phyloP scores from a whole-genome alignment of 2,329 filamentous ascomycete genomes.

The Apiospora hydei region DNA sequence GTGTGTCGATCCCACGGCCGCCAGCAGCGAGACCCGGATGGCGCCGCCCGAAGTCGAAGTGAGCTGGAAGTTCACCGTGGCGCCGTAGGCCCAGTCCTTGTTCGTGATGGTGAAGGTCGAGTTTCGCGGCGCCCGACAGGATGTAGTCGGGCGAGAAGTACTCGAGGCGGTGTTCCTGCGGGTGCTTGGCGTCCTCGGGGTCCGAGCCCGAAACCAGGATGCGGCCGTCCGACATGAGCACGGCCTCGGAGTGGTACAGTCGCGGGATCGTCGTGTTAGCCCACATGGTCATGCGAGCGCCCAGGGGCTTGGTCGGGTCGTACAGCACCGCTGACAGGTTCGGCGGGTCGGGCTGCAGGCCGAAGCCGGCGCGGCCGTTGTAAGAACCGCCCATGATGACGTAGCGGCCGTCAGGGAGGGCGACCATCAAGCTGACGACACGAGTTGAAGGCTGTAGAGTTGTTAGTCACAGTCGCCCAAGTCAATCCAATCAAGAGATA shows the following conservation, averaged over 20 bases:
- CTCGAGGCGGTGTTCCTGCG: slow-evolving; percentile 61
- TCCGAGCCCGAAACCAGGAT: slow-evolving; percentile 62
- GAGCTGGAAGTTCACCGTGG: slow-evolving; percentile 46
- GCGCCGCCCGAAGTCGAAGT: slow-evolving; percentile 39
- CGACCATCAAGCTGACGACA: slow-evolving; percentile 61
- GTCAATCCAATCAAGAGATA: neutral
- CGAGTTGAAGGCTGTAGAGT: slow-evolving; percentile 52
- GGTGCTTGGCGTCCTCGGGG: slow-evolving; percentile 49
- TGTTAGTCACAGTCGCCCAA: neutral
- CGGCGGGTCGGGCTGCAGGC: slow-evolving; percentile 48
- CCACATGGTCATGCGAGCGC: slow-evolving; percentile 59
- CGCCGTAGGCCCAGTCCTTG: slow-evolving; percentile 57
- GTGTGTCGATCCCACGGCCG: slow-evolving; percentile 59
- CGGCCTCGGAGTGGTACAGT: slow-evolving; percentile 63
- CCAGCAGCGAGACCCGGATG: slow-evolving; percentile 54
- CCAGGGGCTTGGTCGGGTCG: slow-evolving; percentile 56
- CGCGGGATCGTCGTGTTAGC: slow-evolving; percentile 62
- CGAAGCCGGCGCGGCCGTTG: slow-evolving; percentile 61
- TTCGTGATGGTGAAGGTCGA: slow-evolving; percentile 54
- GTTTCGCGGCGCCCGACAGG: slow-evolving; percentile 51
- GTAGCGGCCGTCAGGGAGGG: slow-evolving; percentile 63
- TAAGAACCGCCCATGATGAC: slow-evolving; percentile 61
- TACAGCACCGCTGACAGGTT: slow-evolving; percentile 63
- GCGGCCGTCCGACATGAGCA: slow-evolving; percentile 61
- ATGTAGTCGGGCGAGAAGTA: slow-evolving; percentile 63